phyloP scores from a whole-genome alignment of 345 rosid species.

The Linum lewisii region DNA sequence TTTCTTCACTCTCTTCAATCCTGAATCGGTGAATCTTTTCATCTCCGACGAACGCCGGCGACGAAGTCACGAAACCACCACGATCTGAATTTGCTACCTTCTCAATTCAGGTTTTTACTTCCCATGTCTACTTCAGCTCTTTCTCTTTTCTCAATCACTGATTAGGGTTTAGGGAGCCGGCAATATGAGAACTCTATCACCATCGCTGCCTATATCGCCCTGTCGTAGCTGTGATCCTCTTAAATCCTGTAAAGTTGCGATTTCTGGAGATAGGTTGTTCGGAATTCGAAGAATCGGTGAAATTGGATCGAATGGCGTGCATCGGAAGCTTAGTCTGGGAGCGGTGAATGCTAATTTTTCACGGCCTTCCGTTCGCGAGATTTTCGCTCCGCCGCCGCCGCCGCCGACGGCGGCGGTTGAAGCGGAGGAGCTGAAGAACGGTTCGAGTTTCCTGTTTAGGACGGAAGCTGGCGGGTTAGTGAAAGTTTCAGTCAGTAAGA shows the following conservation, averaged over 20 bases:
- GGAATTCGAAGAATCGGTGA: slow-evolving; percentile 18
- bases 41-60: too few relatives aligned
- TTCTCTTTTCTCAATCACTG: neutral
- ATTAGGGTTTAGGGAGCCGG: neutral
- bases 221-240: slow-evolving; percentile 26
- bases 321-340: slow-evolving; percentile 16
- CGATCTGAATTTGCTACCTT: too few relatives aligned
- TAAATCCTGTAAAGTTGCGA: too few relatives aligned
- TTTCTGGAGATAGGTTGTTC: slow-evolving; percentile 14
- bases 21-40: too few relatives aligned
- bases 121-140: neutral
- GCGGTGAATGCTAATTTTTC: slow-evolving; percentile 38
- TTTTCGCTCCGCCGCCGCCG: slow-evolving; percentile 10
- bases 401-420: slow-evolving; percentile 20
- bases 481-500: slow-evolving; percentile 37
- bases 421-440: slow-evolving; percentile 32
- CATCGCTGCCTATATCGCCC: slow-evolving; percentile 25
- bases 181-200: slow-evolving; percentile 44
- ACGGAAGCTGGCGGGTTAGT: slow-evolving; percentile 62
- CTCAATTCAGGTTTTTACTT: too few relatives aligned
- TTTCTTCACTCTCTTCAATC: too few relatives aligned
- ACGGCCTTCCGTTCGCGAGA: slow-evolving; percentile 32
- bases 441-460: slow-evolving; percentile 50
- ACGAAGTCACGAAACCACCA: too few relatives aligned
- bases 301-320: slow-evolving; percentile 12